phyloP scores from a whole-genome alignment of 177 flowering plant genomes.

The Vitis hybrid region DNA sequence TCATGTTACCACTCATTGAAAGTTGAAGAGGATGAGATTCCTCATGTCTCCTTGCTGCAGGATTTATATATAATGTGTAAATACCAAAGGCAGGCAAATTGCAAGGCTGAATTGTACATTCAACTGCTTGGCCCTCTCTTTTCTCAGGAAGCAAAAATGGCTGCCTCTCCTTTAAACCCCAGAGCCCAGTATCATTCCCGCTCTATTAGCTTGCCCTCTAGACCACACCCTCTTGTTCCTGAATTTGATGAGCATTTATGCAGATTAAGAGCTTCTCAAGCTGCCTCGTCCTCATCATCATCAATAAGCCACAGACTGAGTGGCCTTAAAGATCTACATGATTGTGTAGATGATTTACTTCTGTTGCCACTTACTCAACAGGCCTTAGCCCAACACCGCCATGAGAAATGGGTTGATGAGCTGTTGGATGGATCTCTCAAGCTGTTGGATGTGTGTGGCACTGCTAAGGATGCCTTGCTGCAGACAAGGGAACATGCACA shows the following conservation, averaged over 20 bases:
- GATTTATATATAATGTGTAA: background rate
- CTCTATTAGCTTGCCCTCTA: constrained; percentile 34
- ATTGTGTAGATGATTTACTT: too few relatives aligned
- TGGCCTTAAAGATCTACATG: too few relatives aligned
- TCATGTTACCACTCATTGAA: constrained; percentile 5
- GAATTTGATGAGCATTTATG: constrained; percentile 20
- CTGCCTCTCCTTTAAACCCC: constrained; percentile 6
- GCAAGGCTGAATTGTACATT: background rate
- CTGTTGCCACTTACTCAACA: background rate
- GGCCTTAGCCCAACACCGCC: constrained; percentile 12
- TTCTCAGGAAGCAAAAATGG: background rate
- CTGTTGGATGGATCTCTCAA: constrained; percentile 27
- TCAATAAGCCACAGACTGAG: constrained; percentile 7
- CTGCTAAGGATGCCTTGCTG: constrained; percentile 19
- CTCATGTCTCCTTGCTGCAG: constrained; percentile 5
- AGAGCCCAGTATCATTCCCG: constrained; percentile 23
- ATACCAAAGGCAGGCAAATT: background rate
- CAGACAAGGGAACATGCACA: constrained; percentile 26
- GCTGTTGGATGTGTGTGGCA: constrained; percentile 30
- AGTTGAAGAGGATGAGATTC: constrained; percentile 7
- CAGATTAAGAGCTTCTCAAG: background rate
- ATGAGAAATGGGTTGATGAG: constrained; percentile 7
- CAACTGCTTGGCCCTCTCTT: background rate
- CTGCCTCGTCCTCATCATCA: too few relatives aligned
- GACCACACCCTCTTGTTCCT: constrained; percentile 21